A percentile compares a stretch with the other conserved stretches of the same genome.
Evolutionary conservation across 2,329 filamentous ascomycete species (phyloP).

Genomic region (Calonectria multiphialidica): DNA sequence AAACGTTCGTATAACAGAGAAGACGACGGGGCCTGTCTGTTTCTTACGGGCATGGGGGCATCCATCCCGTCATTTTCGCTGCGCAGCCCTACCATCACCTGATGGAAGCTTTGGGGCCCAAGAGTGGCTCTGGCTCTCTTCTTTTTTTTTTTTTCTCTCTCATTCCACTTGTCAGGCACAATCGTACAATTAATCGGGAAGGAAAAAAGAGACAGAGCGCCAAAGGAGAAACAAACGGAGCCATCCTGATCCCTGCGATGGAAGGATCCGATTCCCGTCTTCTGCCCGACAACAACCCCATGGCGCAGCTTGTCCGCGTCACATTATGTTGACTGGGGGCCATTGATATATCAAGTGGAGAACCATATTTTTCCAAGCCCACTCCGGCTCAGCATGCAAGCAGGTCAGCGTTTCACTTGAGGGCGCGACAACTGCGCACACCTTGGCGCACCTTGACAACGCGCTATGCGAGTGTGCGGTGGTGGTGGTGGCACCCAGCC

Average conservation of each 20-base stretch:
- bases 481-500: not conserved
- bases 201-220: no score
- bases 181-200: not conserved
- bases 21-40: not conserved
- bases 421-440: not conserved
- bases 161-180: not conserved
- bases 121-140: not conserved
- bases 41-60: not conserved
- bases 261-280: not conserved
- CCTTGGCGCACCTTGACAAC: not conserved
- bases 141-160: not conserved
- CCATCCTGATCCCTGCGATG: not conserved
- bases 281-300: not conserved
- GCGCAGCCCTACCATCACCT: not conserved
- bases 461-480: not conserved
- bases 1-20: not conserved
- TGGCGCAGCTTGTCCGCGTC: not conserved
- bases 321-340: not conserved
- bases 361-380: not conserved
- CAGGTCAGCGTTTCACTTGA: constrained; percentile 1
- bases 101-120: not conserved
- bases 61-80: not conserved
- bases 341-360: not conserved
- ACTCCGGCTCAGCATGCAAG: not conserved
- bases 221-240: not conserved